Conservation (phyloP, 164 flowering plant species). For the Chimonanthus salicifolius region DNA sequence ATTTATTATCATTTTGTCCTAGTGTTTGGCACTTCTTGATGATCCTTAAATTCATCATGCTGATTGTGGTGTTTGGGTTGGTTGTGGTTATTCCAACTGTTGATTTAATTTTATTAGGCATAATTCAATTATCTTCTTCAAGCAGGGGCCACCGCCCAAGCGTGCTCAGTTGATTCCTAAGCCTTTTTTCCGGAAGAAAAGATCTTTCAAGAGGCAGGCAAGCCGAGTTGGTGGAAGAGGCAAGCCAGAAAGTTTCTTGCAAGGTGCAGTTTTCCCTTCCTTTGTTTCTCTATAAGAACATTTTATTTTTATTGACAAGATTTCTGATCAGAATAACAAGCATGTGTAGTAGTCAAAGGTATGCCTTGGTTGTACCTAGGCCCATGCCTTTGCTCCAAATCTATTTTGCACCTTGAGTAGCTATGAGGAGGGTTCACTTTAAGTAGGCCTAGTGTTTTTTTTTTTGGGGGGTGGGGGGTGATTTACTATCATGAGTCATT, state of each 20-base stretch:
- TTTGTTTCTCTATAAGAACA: background rate
- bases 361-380: no score
- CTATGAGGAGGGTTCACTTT: no score
- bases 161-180: constrained; percentile 41
- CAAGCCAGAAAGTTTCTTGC: constrained; percentile 33
- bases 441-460: no score
- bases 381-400: no score
- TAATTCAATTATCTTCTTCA: background rate
- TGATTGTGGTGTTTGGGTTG: background rate
- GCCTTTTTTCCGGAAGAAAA: constrained; percentile 46
- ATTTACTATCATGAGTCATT: no score
- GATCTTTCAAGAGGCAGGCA: constrained; percentile 54
- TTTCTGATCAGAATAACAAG: no score
- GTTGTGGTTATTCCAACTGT: background rate
- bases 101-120: background rate
- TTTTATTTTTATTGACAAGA: no score
- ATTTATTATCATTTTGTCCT: no score
- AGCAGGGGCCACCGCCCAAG: constrained; percentile 47
- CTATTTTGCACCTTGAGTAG: no score
- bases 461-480: no score
- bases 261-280: constrained; percentile 29
- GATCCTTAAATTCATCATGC: background rate
- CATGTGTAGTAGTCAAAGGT: no score
- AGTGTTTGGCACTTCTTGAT: background rate
- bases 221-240: constrained; percentile 39